phyloP scores from a whole-genome alignment of 73 alveolate species.

The Symbiodinium pilosum region DNA sequence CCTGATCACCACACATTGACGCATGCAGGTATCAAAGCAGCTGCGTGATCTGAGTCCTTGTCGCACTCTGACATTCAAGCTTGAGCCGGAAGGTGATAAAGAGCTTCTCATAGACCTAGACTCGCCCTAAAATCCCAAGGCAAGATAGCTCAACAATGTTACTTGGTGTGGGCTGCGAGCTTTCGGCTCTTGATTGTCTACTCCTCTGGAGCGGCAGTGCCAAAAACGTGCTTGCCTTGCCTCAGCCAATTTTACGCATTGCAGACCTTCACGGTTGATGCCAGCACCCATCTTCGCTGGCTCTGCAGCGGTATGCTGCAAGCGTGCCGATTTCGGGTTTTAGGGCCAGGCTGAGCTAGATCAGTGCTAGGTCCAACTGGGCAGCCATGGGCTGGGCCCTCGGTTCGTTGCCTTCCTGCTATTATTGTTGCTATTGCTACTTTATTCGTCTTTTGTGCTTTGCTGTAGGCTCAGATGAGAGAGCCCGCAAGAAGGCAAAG shows the following conservation, averaged over 20 bases:
- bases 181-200: neutral
- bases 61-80: neutral
- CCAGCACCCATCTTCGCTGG: neutral
- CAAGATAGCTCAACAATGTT: too few relatives aligned
- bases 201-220: too few relatives aligned
- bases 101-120: neutral
- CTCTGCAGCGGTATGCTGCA: neutral
- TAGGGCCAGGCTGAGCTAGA: neutral
- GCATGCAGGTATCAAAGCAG: neutral
- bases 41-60: neutral
- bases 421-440: too few relatives aligned
- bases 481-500: constrained; percentile 47
- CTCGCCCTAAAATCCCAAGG: neutral
- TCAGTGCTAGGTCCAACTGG: neutral
- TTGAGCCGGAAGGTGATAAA: neutral
- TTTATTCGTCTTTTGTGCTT: neutral
- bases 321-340: neutral
- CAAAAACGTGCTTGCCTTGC: too few relatives aligned
- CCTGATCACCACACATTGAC: neutral
- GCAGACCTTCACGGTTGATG: too few relatives aligned
- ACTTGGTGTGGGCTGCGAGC: too few relatives aligned
- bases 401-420: neutral
- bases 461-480: constrained; percentile 67
- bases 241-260: too few relatives aligned
- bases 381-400: neutral